phyloP scores from a whole-genome alignment of 805 yeast genomes.

The Lipomyces yamanashiensis region DNA sequence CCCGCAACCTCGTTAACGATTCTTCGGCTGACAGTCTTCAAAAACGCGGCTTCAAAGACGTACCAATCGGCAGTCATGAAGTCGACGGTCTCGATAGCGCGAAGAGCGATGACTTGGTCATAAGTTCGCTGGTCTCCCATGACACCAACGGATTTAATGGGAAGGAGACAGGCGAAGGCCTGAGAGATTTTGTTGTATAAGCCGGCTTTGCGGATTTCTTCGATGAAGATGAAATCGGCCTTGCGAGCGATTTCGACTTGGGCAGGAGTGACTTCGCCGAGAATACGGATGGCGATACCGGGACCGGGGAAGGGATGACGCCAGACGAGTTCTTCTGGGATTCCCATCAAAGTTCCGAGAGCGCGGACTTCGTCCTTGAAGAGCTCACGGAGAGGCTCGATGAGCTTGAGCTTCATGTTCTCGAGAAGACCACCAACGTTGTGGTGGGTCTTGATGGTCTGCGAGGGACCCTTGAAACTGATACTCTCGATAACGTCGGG shows the following conservation, averaged over 20 bases:
- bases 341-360: slow-evolving; percentile 91
- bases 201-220: slow-evolving; percentile 93
- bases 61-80: slow-evolving; percentile 99
- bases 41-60: slow-evolving; percentile 87
- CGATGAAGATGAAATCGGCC: slow-evolving; percentile 94
- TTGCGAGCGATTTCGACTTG: slow-evolving; percentile 97
- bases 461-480: slow-evolving; percentile 99
- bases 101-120: slow-evolving; percentile 97
- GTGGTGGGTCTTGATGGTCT: slow-evolving; percentile 99
- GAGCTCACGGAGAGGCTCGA: slow-evolving; percentile 97
- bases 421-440: slow-evolving; percentile 98
- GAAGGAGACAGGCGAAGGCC: slow-evolving; percentile 95
- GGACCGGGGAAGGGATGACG: slow-evolving; percentile 99
- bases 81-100: slow-evolving; percentile 97
- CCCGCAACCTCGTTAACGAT: slow-evolving; percentile 98
- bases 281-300: slow-evolving; percentile 97
- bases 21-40: slow-evolving; percentile 91
- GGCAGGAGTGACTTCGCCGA: slow-evolving; percentile 92
- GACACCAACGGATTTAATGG: slow-evolving; percentile 98
- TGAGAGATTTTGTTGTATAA: slow-evolving; percentile 91
- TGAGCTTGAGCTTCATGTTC: slow-evolving; percentile 96
- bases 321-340: slow-evolving; percentile 97
- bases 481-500: slow-evolving; percentile 99
- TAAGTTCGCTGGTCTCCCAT: slow-evolving; percentile 99
- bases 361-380: slow-evolving; percentile 99